Percentiles rank a stretch among this genome's conserved stretches.
These are phyloP conservation scores for Mucor mucedo DNA, from an alignment of 371 early-diverging fungal genomes.

Conservation along the genomic window DNA sequence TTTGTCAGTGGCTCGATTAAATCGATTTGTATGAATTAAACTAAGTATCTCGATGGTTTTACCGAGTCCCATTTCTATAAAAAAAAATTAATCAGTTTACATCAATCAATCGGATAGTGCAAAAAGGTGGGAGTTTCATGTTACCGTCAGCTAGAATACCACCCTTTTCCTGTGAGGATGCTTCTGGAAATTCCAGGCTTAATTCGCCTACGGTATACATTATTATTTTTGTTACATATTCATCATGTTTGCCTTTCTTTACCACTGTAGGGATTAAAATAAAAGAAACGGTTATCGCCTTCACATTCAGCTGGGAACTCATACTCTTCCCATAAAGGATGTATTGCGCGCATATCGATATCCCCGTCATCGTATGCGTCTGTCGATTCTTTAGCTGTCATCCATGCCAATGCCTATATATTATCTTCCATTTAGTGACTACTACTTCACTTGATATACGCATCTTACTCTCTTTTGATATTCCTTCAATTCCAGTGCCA, in stretches of 20 bases:
- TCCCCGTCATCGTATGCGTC: slow-evolving; percentile 33
- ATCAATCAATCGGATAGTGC: too few relatives aligned
- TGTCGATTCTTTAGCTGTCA: slow-evolving; percentile 59
- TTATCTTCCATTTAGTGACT: not conserved
- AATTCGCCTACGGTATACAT: slow-evolving; percentile 45
- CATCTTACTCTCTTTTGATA: slow-evolving; percentile 64
- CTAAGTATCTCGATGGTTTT: slow-evolving; percentile 88
- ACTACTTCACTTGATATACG: not conserved
- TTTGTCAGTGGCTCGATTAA: not conserved
- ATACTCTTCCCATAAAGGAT: slow-evolving; percentile 72
- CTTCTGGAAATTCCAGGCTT: slow-evolving; percentile 57
- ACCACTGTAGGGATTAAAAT: slow-evolving; percentile 69
- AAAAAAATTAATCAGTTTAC: not conserved
- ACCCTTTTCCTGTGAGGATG: slow-evolving; percentile 59
- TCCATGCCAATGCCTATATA: slow-evolving; percentile 61
- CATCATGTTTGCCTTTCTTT: not conserved
- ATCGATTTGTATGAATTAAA: slow-evolving; percentile 68
- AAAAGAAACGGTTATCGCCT: slow-evolving; percentile 43
- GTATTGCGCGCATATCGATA: slow-evolving; percentile 51
- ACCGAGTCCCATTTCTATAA: slow-evolving; percentile 84
- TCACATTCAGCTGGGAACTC: slow-evolving; percentile 43
- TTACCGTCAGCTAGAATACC: slow-evolving; percentile 77
- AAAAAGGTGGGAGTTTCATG: not conserved
- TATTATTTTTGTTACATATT: not conserved
- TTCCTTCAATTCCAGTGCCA: slow-evolving; percentile 60